Conservation (phyloP, 176 grass and related monocot genomes). For the Oryza rufipogon region DNA sequence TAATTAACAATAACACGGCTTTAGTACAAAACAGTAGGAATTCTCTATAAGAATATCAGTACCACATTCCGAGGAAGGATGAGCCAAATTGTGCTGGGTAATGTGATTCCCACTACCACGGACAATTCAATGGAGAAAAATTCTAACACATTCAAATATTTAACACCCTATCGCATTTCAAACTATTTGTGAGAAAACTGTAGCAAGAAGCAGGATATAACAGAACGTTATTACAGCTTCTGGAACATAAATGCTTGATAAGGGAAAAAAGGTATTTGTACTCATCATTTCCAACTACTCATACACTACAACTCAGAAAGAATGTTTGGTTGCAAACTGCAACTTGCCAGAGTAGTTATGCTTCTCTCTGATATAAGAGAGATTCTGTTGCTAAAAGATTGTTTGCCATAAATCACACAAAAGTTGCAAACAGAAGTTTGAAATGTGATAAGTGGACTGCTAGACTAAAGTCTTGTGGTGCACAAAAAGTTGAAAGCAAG, state of each 20-base stretch:
- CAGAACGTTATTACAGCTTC: not conserved
- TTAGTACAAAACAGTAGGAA: constrained; percentile 2
- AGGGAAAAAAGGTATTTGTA: no score
- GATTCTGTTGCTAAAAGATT: not conserved
- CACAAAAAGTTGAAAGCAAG: no score
- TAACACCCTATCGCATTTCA: not conserved
- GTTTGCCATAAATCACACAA: not conserved
- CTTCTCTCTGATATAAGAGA: no score
- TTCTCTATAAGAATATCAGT: constrained; percentile 10
- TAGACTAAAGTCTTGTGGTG: no score
- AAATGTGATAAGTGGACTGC: no score
- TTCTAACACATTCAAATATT: not conserved
- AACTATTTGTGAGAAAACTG: constrained; percentile 28
- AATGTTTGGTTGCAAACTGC: not conserved
- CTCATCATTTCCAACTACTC: no score
- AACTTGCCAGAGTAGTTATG: not conserved
- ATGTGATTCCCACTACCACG: not conserved
- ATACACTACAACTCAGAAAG: no score
- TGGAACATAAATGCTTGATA: not conserved
- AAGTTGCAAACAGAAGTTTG: not conserved
- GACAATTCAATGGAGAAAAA: not conserved
- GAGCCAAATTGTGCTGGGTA: not conserved
- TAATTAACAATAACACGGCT: constrained; percentile 15
- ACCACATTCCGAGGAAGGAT: not conserved
- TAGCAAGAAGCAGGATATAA: not conserved